Evolutionary conservation across 2,329 filamentous ascomycete species (phyloP), one percentile per base, ranked within the genome.

Genomic region (Scorias spongiosa): DNA sequence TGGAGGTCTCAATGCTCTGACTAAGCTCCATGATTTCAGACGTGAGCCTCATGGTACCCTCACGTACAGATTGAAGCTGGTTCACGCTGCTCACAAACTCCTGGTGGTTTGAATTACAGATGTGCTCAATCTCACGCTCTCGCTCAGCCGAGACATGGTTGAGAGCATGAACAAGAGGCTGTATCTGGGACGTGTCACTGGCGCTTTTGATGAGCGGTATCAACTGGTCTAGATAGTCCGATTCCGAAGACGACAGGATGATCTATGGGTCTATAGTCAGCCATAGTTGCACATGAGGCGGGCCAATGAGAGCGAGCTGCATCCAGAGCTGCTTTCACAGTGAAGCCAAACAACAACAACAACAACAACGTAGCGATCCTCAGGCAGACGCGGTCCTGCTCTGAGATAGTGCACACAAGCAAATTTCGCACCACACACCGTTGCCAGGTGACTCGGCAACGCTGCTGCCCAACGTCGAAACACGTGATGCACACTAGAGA

Each of bases 71-170:
- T 54, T 96, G 83, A n/a, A 98, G 75, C 58, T 93, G 86, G 56
- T 91, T 93, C 52, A 98, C 87, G 0, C 89, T 95, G 51, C 77
- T 78, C 29, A 96, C 81, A 58, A 98, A 98, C 57, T 95, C 91
- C 58, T 96, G 89, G 57, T 98, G 91, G 56, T 95, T 94, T 10
- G 84, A 89, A 56, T 94, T 80, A 54, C 91, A 94, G 54, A 96
- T 93, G 17, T 78, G 78, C 66, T 98, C 91, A 51, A 98, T 96
- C 55, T 96, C 88, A 11, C 76, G 66, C 62, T 98, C 91, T 48
- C 88, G 81, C 40, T 91, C 84, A 52, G 81, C 80, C 29, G 88
- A 84, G 62, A 94, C 93, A 52, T 80, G 78, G 39, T 80, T 77
- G 44, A 93, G 71, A 48, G 83, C 83, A 54, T 88, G 81, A 41